Conservation (phyloP, 2,329 filamentous ascomycete species). For the Fusarium sp. region DNA sequence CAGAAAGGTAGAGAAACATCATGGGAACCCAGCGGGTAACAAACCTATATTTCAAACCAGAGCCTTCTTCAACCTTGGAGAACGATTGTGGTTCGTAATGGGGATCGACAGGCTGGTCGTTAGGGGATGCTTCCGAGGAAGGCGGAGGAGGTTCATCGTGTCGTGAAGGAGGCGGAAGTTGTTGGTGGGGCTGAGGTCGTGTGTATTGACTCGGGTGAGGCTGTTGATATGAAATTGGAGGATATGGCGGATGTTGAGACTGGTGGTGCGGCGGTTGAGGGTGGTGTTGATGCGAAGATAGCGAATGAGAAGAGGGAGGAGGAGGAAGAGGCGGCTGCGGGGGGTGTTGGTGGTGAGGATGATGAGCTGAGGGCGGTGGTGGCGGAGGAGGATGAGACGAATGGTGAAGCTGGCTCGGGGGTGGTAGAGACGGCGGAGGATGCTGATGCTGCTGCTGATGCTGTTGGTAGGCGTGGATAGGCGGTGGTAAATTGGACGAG, state of each 20-base stretch:
- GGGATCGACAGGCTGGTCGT: constrained; percentile 31
- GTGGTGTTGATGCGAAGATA: constrained; percentile 41
- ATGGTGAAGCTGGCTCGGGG: constrained; percentile 40
- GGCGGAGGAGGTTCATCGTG: constrained; percentile 43
- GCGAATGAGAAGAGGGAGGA: constrained; percentile 38
- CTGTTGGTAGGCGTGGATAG: constrained; percentile 45
- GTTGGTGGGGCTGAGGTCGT: constrained; percentile 44
- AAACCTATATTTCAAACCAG: constrained; percentile 54
- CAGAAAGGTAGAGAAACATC: not conserved
- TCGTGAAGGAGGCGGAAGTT: constrained; percentile 40
- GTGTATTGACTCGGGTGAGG: constrained; percentile 44
- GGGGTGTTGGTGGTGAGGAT: constrained; percentile 26
- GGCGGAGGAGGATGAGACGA: constrained; percentile 35
- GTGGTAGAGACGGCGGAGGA: constrained; percentile 40
- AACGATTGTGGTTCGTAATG: constrained; percentile 46
- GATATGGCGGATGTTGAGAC: constrained; percentile 40
- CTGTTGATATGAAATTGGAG: constrained; percentile 40
- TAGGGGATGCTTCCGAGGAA: constrained; percentile 31
- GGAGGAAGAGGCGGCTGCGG: constrained; percentile 23
- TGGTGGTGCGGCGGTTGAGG: constrained; percentile 37
- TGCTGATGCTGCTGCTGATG: constrained; percentile 47
- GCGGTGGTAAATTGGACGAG: constrained; percentile 35
- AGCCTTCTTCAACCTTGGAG: constrained; percentile 53
- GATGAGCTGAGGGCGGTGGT: constrained; percentile 28
- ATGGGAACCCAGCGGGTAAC: constrained; percentile 19